These are phyloP conservation scores for Phycomyces blakesleeanus DNA, from an alignment of 192 early-diverging fungal species.

Conservation along the genomic window DNA sequence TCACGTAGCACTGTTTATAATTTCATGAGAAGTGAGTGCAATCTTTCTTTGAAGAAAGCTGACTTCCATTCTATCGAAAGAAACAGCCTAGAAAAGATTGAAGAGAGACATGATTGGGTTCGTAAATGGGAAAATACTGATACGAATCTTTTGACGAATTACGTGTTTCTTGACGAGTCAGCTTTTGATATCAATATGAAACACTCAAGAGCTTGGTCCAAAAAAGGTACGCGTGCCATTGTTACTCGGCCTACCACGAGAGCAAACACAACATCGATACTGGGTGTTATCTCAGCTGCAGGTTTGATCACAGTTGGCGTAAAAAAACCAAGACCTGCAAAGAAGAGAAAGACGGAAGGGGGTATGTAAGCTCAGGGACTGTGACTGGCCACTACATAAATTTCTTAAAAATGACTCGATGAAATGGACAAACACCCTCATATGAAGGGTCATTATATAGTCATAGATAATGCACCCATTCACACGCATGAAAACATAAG, in stretches of 20 bases:
- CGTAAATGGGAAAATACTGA: constrained; percentile 11
- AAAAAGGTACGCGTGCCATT: constrained; percentile 8
- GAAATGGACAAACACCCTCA: not conserved
- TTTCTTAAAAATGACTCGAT: constrained; percentile 5
- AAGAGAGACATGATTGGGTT: constrained; percentile 9
- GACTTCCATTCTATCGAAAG: constrained; percentile 4
- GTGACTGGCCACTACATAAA: not conserved
- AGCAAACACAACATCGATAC: constrained; percentile 5
- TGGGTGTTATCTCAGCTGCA: constrained; percentile 12
- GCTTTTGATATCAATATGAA: constrained; percentile 23
- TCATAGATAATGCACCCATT: constrained; percentile 11
- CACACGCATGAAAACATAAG: constrained; percentile 6
- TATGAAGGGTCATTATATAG: constrained; percentile 7
- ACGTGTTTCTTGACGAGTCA: constrained; percentile 21
- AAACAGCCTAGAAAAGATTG: constrained; percentile 11
- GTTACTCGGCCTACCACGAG: constrained; percentile 6
- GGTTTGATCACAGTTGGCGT: constrained; percentile 5
- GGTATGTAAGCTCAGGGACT: constrained; percentile 4
- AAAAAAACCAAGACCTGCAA: not conserved
- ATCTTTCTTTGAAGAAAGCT: constrained; percentile 11
- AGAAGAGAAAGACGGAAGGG: not conserved
- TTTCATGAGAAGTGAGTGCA: constrained; percentile 14
- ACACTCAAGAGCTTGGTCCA: constrained; percentile 9
- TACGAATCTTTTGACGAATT: constrained; percentile 15
- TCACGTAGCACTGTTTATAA: constrained; percentile 12